Evolutionary conservation across 1,284 basidiomycete species (phyloP).

Genomic region (Cystobasidium sp.): DNA sequence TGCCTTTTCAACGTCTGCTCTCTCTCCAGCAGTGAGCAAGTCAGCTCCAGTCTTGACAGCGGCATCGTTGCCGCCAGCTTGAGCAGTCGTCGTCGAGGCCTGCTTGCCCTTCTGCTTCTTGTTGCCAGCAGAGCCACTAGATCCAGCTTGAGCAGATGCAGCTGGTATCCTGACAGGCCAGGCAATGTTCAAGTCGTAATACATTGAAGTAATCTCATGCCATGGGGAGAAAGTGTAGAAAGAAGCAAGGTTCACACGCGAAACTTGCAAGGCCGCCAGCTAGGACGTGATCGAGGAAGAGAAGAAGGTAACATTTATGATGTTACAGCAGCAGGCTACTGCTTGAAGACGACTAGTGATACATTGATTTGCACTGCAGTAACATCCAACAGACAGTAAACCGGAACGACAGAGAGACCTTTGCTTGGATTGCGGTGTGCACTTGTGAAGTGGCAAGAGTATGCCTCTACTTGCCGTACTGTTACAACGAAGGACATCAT

Average conservation of each 20-base stretch:
- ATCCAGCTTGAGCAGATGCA: neutral
- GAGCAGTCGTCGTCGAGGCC: constrained; percentile 15
- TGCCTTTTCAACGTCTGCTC: constrained; percentile 11
- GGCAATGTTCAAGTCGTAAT: constrained; percentile 45
- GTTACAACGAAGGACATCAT: neutral
- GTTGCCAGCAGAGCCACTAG: neutral
- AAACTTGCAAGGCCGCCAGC: no score
- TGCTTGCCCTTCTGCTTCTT: constrained; percentile 41
- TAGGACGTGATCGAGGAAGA: neutral
- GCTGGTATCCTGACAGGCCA: constrained; percentile 37
- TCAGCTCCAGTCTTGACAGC: constrained; percentile 17
- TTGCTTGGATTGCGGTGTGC: neutral
- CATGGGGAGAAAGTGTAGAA: neutral
- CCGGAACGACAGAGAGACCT: neutral
- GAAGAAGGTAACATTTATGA: no score
- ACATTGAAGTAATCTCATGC: constrained; percentile 11
- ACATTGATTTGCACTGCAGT: no score
- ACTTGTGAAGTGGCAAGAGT: neutral
- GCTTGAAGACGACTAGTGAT: no score
- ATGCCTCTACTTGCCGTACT: constrained; percentile 40
- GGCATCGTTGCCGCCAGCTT: neutral
- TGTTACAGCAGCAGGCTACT: no score
- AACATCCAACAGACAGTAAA: no score
- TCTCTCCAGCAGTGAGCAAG: constrained; percentile 11
- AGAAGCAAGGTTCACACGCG: neutral